Base-by-base conservation (phyloP, 345 rosid genomes). In the Xanthoceras sorbifolium region DNA sequence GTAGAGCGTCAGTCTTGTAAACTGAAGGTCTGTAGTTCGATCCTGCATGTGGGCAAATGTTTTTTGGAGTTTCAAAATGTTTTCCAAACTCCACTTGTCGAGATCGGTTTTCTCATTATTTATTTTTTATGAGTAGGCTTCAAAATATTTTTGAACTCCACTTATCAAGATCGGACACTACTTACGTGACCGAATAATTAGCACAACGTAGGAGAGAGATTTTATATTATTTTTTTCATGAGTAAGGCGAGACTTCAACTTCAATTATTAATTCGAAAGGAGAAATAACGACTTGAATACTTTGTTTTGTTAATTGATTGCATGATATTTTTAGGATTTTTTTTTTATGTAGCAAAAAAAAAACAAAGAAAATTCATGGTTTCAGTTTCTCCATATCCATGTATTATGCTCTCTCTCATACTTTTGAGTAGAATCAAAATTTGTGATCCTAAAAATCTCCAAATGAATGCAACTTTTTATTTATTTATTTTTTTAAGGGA, bases 1-100 rank as follows among this genome's bases (percentile, higher is more conserved):
- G 92, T 88, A 93, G 92, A 91, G 90, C 93, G 91, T 86, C 89
- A 91, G 93, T 88, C 90, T 90, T 86, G 92, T 83, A 89, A 93
- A 89, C 94, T 87, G 90, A 87, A 91, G 92, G 94, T 90, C 89
- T 83, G 92, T 85, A 87, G 94, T 90, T 90, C 91, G 90, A 92
- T 89, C 90, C 88, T 92, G 90, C 90, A 85, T 89, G 87, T 78
- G 92, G 91, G 94, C 94, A 90, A 0, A 9, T 61, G 6, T 22
- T 18, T 10, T 7, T 20, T 2, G 0, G 2, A 5, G 9, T 36
- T n/a, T 65, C 22, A 29, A 14, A 0, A 63, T 28, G 29, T 63
- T 63, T 40, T 32, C 36, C 36, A 4, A 32, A 32, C 42, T 38
- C 11, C 9, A 38, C 7, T 10, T 8, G 9, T 38, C 10, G 8